Percentiles rank a stretch among this genome's conserved stretches.
Evolutionary conservation across 2,329 filamentous ascomycete genomes (phyloP).

Genomic region (Penicillium sp.): DNA sequence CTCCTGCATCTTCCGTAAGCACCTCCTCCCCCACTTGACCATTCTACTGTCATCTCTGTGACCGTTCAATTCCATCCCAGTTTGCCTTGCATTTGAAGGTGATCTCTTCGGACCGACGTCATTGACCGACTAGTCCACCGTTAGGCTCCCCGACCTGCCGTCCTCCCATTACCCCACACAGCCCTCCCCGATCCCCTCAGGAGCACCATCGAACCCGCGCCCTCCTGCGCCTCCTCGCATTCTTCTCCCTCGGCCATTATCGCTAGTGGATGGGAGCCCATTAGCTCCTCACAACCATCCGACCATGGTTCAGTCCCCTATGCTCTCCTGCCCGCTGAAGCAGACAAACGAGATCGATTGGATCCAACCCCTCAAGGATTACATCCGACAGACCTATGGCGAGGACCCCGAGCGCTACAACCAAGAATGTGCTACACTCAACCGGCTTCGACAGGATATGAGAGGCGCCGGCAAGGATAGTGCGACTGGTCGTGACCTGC

Average conservation of each 20-base stretch:
- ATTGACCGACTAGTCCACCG: slow-evolving; percentile 18
- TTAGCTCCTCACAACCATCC: slow-evolving; percentile 35
- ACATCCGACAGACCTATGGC: slow-evolving; percentile 91
- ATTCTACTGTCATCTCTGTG: not conserved
- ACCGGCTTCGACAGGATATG: slow-evolving; percentile 96
- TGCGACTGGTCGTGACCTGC: slow-evolving; percentile 84
- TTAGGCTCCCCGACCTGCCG: slow-evolving; percentile 23
- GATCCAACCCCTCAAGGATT: slow-evolving; percentile 85
- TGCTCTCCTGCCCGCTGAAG: slow-evolving; percentile 92
- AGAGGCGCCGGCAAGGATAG: slow-evolving; percentile 95
- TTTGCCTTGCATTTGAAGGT: not conserved
- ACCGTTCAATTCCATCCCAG: not conserved
- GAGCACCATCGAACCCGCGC: slow-evolving; percentile 11
- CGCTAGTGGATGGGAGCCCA: slow-evolving; percentile 38
- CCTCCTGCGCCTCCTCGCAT: slow-evolving; percentile 14
- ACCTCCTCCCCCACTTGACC: slow-evolving; percentile 5
- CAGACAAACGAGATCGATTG: slow-evolving; percentile 98
- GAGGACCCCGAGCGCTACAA: slow-evolving; percentile 95
- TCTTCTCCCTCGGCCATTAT: slow-evolving; percentile 5
- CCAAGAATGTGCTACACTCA: slow-evolving; percentile 92
- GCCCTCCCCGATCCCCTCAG: slow-evolving; percentile 23
- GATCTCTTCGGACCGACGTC: slow-evolving; percentile 15
- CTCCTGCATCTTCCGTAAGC: slow-evolving; percentile 7
- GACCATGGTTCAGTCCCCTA: slow-evolving; percentile 80
- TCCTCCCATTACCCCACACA: slow-evolving; percentile 28